phyloP scores from a whole-genome alignment of 2,329 filamentous ascomycete species.

The Tolypocladium ophioglossoides region DNA sequence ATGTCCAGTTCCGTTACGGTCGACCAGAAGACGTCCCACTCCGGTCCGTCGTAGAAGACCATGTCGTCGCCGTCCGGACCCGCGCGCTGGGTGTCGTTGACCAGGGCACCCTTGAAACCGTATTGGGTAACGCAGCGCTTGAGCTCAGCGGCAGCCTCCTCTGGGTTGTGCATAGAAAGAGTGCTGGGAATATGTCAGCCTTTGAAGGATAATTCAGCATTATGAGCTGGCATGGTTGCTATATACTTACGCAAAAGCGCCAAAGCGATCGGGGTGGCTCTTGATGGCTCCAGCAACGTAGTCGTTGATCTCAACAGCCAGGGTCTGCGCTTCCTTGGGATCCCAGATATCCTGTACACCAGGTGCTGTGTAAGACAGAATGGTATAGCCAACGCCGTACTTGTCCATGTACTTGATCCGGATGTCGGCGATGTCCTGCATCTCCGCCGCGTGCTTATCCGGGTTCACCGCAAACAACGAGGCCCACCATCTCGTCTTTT shows the following conservation, averaged over 20 bases:
- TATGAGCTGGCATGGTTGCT: too few species aligned
- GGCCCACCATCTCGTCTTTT: constrained; percentile 52
- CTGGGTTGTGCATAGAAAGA: constrained; percentile 42
- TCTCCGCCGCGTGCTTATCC: constrained; percentile 47
- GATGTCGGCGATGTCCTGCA: constrained; percentile 27
- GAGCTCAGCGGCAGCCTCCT: constrained; percentile 38
- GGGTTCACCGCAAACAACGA: constrained; percentile 47
- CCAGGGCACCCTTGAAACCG: constrained; percentile 52
- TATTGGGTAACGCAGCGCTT: constrained; percentile 41
- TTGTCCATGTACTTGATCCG: constrained; percentile 33
- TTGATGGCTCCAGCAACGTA: constrained; percentile 27
- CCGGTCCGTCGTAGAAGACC: constrained; percentile 52
- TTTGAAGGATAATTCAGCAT: too few species aligned
- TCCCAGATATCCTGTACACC: constrained; percentile 36
- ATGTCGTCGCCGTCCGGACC: constrained; percentile 47
- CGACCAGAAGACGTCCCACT: constrained; percentile 53
- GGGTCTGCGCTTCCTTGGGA: constrained; percentile 25
- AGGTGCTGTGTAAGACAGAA: constrained; percentile 37
- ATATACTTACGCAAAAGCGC: constrained; percentile 31
- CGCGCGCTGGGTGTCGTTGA: constrained; percentile 52
- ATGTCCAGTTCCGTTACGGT: constrained; percentile 48
- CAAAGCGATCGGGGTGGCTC: constrained; percentile 27
- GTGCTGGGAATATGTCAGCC: constrained; percentile 16
- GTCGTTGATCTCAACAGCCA: constrained; percentile 32
- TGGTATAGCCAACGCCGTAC: constrained; percentile 36